These are phyloP conservation scores for Phytopythium kandeliae DNA, from an alignment of 352 stramenopile genomes.

Conservation along the genomic window DNA sequence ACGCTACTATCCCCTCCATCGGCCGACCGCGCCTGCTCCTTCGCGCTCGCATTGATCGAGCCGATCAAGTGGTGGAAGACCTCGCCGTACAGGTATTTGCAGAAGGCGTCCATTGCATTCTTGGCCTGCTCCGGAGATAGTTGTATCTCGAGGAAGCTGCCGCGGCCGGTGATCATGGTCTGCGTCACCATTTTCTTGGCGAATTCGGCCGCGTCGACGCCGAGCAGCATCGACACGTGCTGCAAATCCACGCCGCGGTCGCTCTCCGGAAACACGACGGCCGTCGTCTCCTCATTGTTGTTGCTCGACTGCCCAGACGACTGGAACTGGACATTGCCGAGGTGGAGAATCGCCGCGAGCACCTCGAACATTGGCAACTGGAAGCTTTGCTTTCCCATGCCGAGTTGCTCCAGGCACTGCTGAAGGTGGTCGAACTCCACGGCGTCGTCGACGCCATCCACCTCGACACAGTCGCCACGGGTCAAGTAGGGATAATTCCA, in stretches of 20 bases:
- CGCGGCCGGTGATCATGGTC: slow-evolving; percentile 70
- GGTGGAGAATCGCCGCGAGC: slow-evolving; percentile 59
- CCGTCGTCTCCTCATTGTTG: slow-evolving; percentile 29
- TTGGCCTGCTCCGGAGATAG: slow-evolving; percentile 68
- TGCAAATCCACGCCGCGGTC: slow-evolving; percentile 45
- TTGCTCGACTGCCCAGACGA: slow-evolving; percentile 6
- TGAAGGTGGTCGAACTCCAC: slow-evolving; percentile 68
- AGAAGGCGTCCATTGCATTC: slow-evolving; percentile 80
- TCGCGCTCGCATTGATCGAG: slow-evolving; percentile 72
- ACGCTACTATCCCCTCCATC: background rate
- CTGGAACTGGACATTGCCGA: slow-evolving; percentile 63
- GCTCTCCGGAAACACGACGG: slow-evolving; percentile 47
- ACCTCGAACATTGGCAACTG: slow-evolving; percentile 70
- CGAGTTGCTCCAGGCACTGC: slow-evolving; percentile 54
- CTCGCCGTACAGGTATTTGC: slow-evolving; percentile 81
- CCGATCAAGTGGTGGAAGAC: slow-evolving; percentile 71
- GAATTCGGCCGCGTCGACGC: slow-evolving; percentile 51
- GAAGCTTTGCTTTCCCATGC: slow-evolving; percentile 57
- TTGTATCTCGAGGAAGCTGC: slow-evolving; percentile 72
- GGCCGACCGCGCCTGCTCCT: slow-evolving; percentile 23
- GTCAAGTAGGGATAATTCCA: slow-evolving; percentile 77
- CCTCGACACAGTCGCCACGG: slow-evolving; percentile 66
- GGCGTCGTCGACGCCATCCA: slow-evolving; percentile 67
- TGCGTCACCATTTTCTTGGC: slow-evolving; percentile 80
- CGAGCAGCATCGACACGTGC: slow-evolving; percentile 51